Base-by-base conservation (phyloP, 164 flowering plant genomes). In the Tetrastigma voinierianum region DNA sequence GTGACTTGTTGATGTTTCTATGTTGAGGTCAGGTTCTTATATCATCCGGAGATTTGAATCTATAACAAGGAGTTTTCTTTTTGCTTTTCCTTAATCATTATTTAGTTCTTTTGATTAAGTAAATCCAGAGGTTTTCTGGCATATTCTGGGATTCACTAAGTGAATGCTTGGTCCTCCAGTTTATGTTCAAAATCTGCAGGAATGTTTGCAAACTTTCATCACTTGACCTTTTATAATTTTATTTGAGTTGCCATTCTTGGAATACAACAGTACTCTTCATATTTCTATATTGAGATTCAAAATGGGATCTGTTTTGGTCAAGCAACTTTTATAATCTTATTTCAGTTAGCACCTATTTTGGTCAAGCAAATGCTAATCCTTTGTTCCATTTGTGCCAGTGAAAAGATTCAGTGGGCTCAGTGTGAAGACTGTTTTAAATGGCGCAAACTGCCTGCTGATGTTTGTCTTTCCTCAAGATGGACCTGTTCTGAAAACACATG, bases 401-500 rank as follows among this genome's bases (percentile, higher is more conserved):
- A 73, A 62, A 73, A 75, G 71, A 57, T 82, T 51, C 90, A 84
- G 64, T 90, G 92, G 96, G 83, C 53, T 76, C 89, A 87, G 57
- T 90, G 96, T 74, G 90, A 90, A 62, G 82, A 83, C 65, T 87
- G 91, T 72, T 74, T 48, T 0, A 87, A 87, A 66, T 87, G 87
- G 87, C 87, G 91, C 51, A 82, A 74, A 68, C 57, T 87, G 58
- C 91, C 89, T 44, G 74, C 69, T 19, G 69, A 76, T 77, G 81
- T 77, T 58, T 78, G 75, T 69, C 85, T 85, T 65, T 85, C 87
- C 25, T 81, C 82, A 61, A 84, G 73, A 65, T 90, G 90, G 92
- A 83, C 80, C 24, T 93, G 98, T 76, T 77, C 88, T 55, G 76
- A 76, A 44, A 93, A 90, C 66, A 67, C 64, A 5, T 87, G 88